Evolutionary conservation across 1,284 basidiomycete species (phyloP).

Genomic region (Neonothopanus nambi): DNA sequence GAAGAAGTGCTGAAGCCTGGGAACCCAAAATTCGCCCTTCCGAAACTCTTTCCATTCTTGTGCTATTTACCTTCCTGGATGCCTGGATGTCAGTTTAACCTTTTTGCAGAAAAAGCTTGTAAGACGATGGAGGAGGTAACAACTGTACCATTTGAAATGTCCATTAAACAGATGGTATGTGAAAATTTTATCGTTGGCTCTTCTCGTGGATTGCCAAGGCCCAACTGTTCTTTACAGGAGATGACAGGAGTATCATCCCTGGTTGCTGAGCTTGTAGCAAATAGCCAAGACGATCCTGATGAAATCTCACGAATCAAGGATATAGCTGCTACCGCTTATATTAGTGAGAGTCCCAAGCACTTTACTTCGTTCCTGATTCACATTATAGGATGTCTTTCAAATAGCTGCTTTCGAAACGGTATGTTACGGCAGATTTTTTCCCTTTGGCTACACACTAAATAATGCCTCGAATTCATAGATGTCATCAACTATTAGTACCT

Average conservation of each 20-base stretch:
- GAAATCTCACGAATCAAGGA: slow-evolving; percentile 16
- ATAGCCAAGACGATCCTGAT: neutral
- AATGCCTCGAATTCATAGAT: too few relatives aligned
- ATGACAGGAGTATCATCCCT: neutral
- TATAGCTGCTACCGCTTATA: neutral
- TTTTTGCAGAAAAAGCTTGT: neutral
- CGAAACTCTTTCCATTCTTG: neutral
- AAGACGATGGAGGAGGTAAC: neutral
- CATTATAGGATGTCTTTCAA: too few relatives aligned
- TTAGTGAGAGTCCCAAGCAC: neutral
- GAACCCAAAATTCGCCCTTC: neutral
- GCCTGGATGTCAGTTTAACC: neutral
- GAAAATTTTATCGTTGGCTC: neutral
- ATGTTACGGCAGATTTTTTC: too few relatives aligned
- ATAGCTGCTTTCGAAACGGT: slow-evolving; percentile 34
- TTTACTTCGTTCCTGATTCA: neutral
- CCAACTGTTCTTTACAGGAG: neutral
- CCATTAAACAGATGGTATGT: neutral
- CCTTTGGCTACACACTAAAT: too few relatives aligned
- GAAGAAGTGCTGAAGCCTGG: neutral
- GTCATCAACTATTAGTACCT: too few relatives aligned
- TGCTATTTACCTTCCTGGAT: neutral
- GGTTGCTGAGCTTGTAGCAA: neutral
- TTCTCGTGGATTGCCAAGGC: neutral
- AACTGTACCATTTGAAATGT: neutral